Base-by-base conservation (phyloP, 2,329 filamentous ascomycete genomes). In the Aspergillus sp. region DNA sequence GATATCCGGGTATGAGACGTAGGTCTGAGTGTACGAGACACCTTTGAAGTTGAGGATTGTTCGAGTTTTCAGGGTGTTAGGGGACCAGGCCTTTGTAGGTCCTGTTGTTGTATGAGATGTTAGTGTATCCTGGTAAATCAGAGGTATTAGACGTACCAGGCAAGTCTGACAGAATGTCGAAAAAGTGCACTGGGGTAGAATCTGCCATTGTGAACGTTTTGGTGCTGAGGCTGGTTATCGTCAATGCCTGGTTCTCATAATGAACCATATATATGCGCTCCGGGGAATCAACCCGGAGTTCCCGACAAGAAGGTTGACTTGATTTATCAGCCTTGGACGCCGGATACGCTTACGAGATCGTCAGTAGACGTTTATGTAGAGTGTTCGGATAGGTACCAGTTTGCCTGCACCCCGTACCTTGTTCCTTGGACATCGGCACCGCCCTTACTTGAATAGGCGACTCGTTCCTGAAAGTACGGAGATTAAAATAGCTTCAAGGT, bases 181-280 rank as follows among this genome's bases (percentile, higher is more conserved):
- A 76, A 59, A 77, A 72, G 49, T 77, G 74, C 19, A 76, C 69
- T 1, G 72, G 71, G 15, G 69, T 63, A 2, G 61, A 55, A 43
- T 65, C 50, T 7, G 68, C 38, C 70, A 74, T 73, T 65, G 22
- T 53, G 25, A 22, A 30, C 34, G 34, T 41, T 41, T 15, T 5
- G 4, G 3, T 13, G 9, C 11, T 2, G 9, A 41, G 15, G 13
- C 4, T 15, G 34, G 11, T 41, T 28, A 28, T 28, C 25, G 11
- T 41, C 15, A 41, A 15, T 41, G 31, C 15, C 34, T 41, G 34
- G 11, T 17, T 15, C 34, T 41, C 34, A 5, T 41, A 13, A 4
- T 17, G 34, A 41, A 15, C 34, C 13, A 41, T 41, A 41, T 41
- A 41, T 15, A 41, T 41, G 9, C 34, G 34, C 34, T 41, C 25